Conservation (phyloP, 441 rosid genomes). For the Kokia cookei region DNA sequence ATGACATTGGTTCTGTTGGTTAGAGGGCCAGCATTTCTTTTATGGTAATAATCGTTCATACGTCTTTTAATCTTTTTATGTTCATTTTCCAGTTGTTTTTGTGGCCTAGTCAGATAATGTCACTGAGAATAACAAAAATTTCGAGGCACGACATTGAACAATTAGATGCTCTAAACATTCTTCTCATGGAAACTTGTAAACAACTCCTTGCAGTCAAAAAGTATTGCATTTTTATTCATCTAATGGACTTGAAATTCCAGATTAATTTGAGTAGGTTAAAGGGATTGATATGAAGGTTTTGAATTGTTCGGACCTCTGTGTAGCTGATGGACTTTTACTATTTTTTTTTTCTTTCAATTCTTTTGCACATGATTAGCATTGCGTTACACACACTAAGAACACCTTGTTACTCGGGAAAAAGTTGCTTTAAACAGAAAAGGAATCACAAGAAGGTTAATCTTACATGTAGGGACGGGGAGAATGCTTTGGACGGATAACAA, state of each 20-base stretch:
- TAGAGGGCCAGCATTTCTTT: not conserved
- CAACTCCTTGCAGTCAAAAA: not conserved
- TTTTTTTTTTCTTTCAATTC: not conserved
- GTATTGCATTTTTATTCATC: not conserved
- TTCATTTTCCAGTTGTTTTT: not conserved
- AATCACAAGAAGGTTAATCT: not conserved
- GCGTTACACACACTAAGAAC: not conserved
- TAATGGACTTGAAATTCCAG: not conserved
- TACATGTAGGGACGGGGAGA: constrained; percentile 49
- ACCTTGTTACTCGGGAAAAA: not conserved
- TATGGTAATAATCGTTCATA: not conserved
- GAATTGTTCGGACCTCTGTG: not conserved
- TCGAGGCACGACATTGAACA: not conserved
- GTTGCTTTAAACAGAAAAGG: not conserved
- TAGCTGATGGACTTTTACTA: not conserved
- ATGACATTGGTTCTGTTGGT: not conserved
- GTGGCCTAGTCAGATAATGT: not conserved
- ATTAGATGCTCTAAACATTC: not conserved
- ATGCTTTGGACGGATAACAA: constrained; percentile 69
- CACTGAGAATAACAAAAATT: not conserved
- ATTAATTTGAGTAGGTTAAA: not conserved
- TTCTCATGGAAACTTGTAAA: not conserved
- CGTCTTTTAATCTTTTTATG: not conserved
- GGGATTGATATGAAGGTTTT: not conserved
- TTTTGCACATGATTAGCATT: not conserved